Evolutionary conservation across 345 rosid genomes (phyloP).

Genomic region (Cardamine chenopodiifolia): DNA sequence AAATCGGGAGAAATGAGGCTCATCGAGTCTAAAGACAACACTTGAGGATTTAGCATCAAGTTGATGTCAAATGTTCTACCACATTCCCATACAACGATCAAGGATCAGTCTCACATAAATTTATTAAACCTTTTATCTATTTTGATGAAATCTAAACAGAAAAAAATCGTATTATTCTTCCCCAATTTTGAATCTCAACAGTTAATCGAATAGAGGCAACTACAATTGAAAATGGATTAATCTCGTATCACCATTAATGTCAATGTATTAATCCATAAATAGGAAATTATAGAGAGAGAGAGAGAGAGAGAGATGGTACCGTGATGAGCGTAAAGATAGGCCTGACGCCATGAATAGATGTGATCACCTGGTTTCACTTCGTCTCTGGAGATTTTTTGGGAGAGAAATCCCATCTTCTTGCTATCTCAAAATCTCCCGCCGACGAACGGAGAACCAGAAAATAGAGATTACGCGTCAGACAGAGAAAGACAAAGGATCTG

Average conservation of each 20-base stretch:
- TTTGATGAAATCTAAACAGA: constrained; percentile 1
- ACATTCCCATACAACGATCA: no score
- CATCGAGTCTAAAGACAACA: no score
- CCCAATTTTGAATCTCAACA: constrained; percentile 23
- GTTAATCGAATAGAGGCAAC: constrained; percentile 7
- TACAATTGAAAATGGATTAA: not conserved
- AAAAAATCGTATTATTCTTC: not conserved
- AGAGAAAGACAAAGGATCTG: not conserved
- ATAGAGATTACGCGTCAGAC: constrained; percentile 24
- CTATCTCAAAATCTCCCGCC: constrained; percentile 28
- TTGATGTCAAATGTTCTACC: constrained; percentile 1
- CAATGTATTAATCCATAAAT: constrained; percentile 6
- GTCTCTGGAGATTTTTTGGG: constrained; percentile 58
- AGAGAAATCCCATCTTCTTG: constrained; percentile 60
- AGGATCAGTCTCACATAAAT: not conserved
- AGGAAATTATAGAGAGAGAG: not conserved
- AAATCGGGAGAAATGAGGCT: no score
- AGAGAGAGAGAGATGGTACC: constrained; percentile 50
- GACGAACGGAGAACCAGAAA: constrained; percentile 24
- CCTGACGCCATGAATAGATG: constrained; percentile 81
- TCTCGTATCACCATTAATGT: not conserved
- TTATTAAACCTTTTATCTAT: not conserved
- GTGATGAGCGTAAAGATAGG: constrained; percentile 80
- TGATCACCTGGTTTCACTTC: constrained; percentile 75
- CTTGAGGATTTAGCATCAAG: constrained; percentile 3